Percentiles rank a stretch among this genome's conserved stretches.
Conservation (phyloP, 306 rosid genomes). For the Sesbania bispinosa region DNA sequence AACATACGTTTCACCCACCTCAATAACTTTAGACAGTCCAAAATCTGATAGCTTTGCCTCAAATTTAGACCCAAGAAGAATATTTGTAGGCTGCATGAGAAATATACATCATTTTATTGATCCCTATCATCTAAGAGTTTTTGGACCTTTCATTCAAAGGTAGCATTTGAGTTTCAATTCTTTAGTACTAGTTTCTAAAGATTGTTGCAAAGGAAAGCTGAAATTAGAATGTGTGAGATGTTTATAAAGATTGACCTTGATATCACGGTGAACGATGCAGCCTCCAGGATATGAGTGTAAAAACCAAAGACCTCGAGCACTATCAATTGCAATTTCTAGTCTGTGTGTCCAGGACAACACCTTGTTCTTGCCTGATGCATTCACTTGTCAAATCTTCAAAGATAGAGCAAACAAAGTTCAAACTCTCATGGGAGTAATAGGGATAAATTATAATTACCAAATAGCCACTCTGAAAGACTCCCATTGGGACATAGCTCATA, state of each 20-base stretch:
- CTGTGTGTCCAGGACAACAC: conserved; percentile 54
- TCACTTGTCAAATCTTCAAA: conserved; percentile 21
- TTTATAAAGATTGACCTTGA: conserved; percentile 46
- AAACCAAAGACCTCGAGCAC: conserved; percentile 64
- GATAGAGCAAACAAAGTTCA: not conserved
- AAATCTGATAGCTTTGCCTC: conserved; percentile 69
- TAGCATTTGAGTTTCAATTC: not conserved
- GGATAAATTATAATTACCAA: conserved; percentile 37
- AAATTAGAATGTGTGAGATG: not conserved
- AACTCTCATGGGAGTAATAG: not conserved
- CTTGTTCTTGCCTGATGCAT: conserved; percentile 48
- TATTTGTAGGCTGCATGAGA: conserved; percentile 58
- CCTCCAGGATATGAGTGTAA: conserved; percentile 59
- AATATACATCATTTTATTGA: not conserved
- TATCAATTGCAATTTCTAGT: conserved; percentile 57
- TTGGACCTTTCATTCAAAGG: not conserved
- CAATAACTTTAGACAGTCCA: conserved; percentile 56
- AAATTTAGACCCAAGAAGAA: conserved; percentile 56
- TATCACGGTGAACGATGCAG: conserved; percentile 69
- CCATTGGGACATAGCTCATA: conserved; percentile 67
- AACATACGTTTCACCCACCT: conserved; percentile 44
- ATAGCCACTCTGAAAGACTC: conserved; percentile 63
- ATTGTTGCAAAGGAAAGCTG: not conserved
- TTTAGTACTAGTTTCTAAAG: not conserved
- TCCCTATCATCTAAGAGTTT: conserved; percentile 6